Conservation (phyloP, 1,139 yeast species). For the Pichia sp. region DNA sequence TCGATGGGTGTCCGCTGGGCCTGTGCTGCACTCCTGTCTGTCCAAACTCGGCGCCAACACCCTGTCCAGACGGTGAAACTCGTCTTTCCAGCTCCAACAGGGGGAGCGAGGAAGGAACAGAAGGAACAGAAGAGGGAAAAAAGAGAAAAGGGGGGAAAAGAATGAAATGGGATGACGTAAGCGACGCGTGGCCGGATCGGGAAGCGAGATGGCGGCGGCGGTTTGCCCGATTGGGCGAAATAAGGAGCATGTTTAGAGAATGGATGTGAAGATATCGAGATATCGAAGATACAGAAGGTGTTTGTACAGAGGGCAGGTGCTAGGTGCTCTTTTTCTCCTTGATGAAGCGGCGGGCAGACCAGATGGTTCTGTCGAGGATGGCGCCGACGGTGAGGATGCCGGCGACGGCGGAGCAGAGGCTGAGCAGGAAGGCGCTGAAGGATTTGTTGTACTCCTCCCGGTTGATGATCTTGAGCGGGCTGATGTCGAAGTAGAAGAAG, state of each 20-base stretch:
- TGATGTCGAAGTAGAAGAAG: conserved; percentile 82
- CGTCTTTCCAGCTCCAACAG: background rate
- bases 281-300: too few relatives aligned
- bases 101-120: background rate
- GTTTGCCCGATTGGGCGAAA: too few relatives aligned
- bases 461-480: conserved; percentile 88
- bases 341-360: conserved; percentile 81
- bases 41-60: too few relatives aligned
- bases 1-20: too few relatives aligned
- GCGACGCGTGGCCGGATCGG: conserved; percentile 2
- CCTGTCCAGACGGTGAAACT: background rate
- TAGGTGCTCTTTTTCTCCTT: conserved; percentile 58
- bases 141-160: background rate
- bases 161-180: background rate
- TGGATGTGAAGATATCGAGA: too few relatives aligned
- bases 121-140: background rate
- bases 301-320: background rate
- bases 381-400: conserved; percentile 94
- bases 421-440: conserved; percentile 81
- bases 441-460: conserved; percentile 72
- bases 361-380: conserved; percentile 77
- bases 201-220: background rate
- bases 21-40: too few relatives aligned
- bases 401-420: conserved; percentile 84
- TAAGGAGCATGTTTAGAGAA: too few relatives aligned